Base-by-base conservation (phyloP, 345 rosid species). In the Erodium maritimum region DNA sequence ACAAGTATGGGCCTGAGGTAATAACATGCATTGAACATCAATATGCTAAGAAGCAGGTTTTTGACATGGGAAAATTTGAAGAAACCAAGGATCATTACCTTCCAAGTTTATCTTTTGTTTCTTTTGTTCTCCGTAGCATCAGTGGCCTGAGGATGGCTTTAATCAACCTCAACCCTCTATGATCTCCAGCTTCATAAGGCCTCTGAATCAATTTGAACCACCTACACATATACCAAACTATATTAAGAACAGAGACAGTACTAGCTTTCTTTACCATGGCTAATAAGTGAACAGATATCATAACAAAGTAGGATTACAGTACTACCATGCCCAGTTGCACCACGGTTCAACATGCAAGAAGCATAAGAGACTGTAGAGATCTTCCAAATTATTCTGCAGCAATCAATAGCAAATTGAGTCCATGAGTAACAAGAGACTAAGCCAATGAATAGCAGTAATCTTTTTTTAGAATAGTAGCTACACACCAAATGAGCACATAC, bases 301-400 rank as follows among this genome's bases (percentile, higher is more conserved):
- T 29, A 11, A 29, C 8, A 29, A 6, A 3, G 9, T 5, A 29
- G 37, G n/a, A n/a, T n/a, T n/a, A n/a, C n/a, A n/a, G n/a, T n/a
- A n/a, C 23, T 77, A 85, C 83, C 93, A 80, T 59, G 81, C 71
- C 89, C 87, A 85, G 63, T 79, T 82, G 78, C 89, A 72, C 89
- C 86, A 86, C 23, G 93, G 85, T 58, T 86, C 87, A 13, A 82
- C 89, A 56, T 72, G 89, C 62, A 86, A 58, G 75, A 86, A 86
- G 77, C 88, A 77, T 33, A 86, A 60, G 60, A 79, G 89, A 70
- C 85, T 82, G 75, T 77, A 82, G 50, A 82, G 79, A 58, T 82
- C 89, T 72, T 86, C 81, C 50, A 82, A 73, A 68, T 73, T 79
- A 71, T 82, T 86, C 89, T 82, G 77, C 69, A 77, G 48, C 9